Conservation (phyloP, 257 asterid species). For the Nicotiana noctiflora region DNA sequence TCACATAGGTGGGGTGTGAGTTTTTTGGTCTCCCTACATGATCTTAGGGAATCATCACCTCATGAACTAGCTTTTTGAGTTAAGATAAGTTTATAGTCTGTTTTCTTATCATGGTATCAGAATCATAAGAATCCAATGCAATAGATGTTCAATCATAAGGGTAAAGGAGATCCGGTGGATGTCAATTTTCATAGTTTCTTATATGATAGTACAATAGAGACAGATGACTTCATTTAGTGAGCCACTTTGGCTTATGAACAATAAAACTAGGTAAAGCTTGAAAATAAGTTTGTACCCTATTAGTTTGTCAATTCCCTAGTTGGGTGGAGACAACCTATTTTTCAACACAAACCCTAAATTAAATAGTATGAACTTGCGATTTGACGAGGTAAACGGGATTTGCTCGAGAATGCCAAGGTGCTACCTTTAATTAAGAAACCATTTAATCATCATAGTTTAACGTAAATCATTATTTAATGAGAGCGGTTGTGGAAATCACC, state of each 20-base stretch:
- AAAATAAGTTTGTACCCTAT: background rate
- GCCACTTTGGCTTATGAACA: background rate
- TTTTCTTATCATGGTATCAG: too few species aligned
- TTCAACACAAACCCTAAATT: background rate
- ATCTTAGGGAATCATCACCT: too few species aligned
- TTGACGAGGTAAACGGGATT: background rate
- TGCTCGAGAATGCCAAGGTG: background rate
- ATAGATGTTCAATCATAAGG: too few species aligned
- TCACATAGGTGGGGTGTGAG: too few species aligned
- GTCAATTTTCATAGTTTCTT: too few species aligned
- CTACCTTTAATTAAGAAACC: background rate
- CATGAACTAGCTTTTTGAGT: too few species aligned
- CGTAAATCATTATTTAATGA: background rate
- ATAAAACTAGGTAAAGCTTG: background rate
- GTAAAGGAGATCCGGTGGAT: too few species aligned
- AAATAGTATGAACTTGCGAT: background rate
- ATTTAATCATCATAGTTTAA: background rate
- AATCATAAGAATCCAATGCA: too few species aligned
- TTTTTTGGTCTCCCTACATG: too few species aligned
- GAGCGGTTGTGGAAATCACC: background rate
- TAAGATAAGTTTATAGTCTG: rapidly evolving
- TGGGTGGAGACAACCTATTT: background rate
- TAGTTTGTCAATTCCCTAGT: background rate
- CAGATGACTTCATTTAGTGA: background rate
- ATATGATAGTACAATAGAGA: too few species aligned